phyloP scores from a whole-genome alignment of 495 filamentous ascomycete genomes.

The Wilcoxina mikolae region DNA sequence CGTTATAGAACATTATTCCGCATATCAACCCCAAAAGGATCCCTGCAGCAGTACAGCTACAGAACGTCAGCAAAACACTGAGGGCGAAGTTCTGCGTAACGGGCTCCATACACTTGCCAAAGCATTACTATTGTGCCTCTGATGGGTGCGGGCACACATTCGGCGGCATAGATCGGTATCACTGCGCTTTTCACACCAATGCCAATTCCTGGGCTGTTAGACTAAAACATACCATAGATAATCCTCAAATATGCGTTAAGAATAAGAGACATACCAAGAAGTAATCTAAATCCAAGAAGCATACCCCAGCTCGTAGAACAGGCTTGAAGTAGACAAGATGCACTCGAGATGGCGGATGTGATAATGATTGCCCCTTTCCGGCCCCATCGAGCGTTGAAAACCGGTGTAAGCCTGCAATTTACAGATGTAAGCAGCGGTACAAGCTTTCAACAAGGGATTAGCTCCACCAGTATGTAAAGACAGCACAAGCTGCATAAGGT shows the following conservation, averaged over 20 bases:
- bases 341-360: constrained; percentile 48
- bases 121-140: constrained; percentile 65
- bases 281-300: too few species aligned
- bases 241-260: too few species aligned
- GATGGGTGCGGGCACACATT: constrained; percentile 53
- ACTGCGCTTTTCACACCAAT: constrained; percentile 73
- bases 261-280: too few species aligned
- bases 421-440: not conserved
- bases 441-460: not conserved
- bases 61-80: too few species aligned
- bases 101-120: constrained; percentile 78
- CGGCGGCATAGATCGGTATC: constrained; percentile 65
- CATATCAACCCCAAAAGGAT: constrained; percentile 64
- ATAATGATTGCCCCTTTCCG: constrained; percentile 75
- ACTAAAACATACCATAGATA: constrained; percentile 46
- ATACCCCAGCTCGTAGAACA: constrained; percentile 63
- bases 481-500: constrained; percentile 69
- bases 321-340: constrained; percentile 64
- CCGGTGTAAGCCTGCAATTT: constrained; percentile 2
- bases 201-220: constrained; percentile 54
- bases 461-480: constrained; percentile 71
- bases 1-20: constrained; percentile 56
- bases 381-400: constrained; percentile 54
- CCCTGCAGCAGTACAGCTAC: constrained; percentile 76
- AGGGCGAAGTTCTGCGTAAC: not conserved